Evolutionary conservation across 306 rosid genomes (phyloP).

Genomic region (peach (Prunus persica)): Prunus_persica_NCBIv2 NC_034013.1:15977001-15977500

Average conservation of each 20-base stretch:
- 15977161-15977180: constrained; percentile 50
- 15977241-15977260: constrained; percentile 66
- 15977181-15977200: constrained; percentile 61
- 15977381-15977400: constrained; percentile 60
- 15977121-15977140: constrained; percentile 36
- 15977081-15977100: constrained; percentile 37
- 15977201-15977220: constrained; percentile 46
- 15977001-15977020: constrained; percentile 81
- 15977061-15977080: constrained; percentile 30
- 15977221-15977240: constrained; percentile 85
- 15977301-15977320: constrained; percentile 39
- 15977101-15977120: constrained; percentile 36
- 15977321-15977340: constrained; percentile 49
- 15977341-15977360: constrained; percentile 47
- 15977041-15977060: constrained; percentile 33
- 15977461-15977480: constrained; percentile 52
- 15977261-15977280: constrained; percentile 51
- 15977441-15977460: constrained; percentile 64
- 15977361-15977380: constrained; percentile 72
- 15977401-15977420: constrained; percentile 69
- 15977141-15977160: constrained; percentile 51
- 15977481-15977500: constrained; percentile 69
- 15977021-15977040: constrained; percentile 80
- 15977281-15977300: constrained; percentile 41
- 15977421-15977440: constrained; percentile 64